These are phyloP conservation scores for Erysimum pusillum DNA, from an alignment of 441 rosid genomes.

Conservation along the genomic window DNA sequence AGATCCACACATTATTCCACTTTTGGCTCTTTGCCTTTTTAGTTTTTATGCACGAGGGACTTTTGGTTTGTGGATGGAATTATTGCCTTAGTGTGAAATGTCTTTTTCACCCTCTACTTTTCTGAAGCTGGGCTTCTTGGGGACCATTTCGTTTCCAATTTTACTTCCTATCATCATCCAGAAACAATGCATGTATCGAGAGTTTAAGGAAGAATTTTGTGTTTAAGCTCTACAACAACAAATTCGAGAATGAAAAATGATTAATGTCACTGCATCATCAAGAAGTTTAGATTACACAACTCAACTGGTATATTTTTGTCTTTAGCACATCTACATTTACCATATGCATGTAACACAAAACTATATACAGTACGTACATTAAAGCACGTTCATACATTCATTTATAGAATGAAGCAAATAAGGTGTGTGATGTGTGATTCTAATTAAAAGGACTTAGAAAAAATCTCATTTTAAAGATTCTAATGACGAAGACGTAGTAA, in stretches of 20 bases:
- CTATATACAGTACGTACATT: neutral
- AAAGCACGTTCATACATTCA: slow-evolving; percentile 17
- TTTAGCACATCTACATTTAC: neutral
- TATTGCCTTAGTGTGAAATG: slow-evolving; percentile 11
- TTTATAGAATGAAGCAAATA: neutral
- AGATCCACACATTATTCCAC: slow-evolving; percentile 62
- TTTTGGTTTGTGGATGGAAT: slow-evolving; percentile 36
- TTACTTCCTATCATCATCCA: no score
- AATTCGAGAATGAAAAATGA: no score
- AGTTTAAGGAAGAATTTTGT: no score
- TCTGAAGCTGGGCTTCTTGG: slow-evolving; percentile 1
- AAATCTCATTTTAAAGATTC: slow-evolving; percentile 33
- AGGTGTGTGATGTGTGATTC: slow-evolving; percentile 8
- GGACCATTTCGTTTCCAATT: slow-evolving; percentile 5
- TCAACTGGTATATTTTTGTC: neutral
- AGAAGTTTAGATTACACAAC: neutral
- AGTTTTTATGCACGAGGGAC: neutral
- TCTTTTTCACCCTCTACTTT: slow-evolving; percentile 28
- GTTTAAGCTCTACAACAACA: no score
- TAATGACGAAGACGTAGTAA: slow-evolving; percentile 74
- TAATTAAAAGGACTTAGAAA: neutral
- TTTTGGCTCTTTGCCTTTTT: slow-evolving; percentile 40
- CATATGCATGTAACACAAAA: neutral
- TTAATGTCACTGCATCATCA: no score
- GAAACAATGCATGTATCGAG: no score